Conservation (phyloP, 305 asterid species). For the Euphrasia arctica region DNA sequence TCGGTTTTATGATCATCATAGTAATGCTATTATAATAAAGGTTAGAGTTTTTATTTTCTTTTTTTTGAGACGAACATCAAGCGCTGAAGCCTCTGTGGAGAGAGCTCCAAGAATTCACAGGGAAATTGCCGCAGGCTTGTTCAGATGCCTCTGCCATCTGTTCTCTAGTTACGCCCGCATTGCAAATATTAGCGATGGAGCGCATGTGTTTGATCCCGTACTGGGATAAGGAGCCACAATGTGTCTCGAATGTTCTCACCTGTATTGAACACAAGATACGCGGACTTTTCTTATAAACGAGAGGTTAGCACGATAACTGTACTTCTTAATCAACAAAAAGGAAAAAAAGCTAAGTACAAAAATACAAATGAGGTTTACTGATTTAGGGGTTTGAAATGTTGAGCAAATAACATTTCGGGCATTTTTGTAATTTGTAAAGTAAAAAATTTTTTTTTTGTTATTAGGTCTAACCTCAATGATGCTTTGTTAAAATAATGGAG, state of each 20-base stretch:
- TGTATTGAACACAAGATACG: constrained; percentile 24
- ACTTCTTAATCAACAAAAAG: background rate
- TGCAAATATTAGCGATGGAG: constrained; percentile 85
- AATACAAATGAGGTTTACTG: background rate
- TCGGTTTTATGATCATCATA: too few species aligned
- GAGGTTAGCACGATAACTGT: constrained; percentile 2
- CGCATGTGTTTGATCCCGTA: constrained; percentile 99
- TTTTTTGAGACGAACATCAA: constrained; percentile 29
- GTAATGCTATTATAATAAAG: too few species aligned
- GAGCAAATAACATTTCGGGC: background rate
- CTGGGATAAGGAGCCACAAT: constrained; percentile 88
- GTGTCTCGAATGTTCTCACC: constrained; percentile 71
- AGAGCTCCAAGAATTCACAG: constrained; percentile 81
- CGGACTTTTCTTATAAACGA: background rate
- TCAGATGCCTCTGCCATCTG: constrained; percentile 83
- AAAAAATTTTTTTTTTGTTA: too few species aligned
- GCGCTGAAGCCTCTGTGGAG: constrained; percentile 82
- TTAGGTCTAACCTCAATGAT: too few species aligned
- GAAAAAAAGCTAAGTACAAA: background rate
- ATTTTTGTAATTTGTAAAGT: background rate
- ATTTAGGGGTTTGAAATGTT: too few species aligned
- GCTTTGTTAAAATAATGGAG: too few species aligned
- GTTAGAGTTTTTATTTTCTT: background rate
- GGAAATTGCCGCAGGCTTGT: constrained; percentile 65
- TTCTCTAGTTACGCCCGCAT: constrained; percentile 53